Evolutionary conservation across 805 yeast species (phyloP).

Genomic region (Lachancea waltii): DNA sequence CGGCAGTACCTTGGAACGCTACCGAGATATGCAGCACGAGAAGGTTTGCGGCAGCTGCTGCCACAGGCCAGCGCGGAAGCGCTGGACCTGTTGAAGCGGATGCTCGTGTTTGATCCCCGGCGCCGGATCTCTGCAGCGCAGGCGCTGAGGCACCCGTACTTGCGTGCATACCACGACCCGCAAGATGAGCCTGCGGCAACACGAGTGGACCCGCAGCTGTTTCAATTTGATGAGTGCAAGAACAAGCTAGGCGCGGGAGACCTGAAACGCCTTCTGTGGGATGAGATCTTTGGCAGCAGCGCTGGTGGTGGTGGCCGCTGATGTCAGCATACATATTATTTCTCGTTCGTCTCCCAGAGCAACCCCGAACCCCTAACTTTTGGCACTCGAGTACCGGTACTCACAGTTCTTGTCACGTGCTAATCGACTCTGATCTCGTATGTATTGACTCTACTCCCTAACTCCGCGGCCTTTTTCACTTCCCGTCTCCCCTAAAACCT

Average conservation of each 20-base stretch:
- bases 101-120: constrained; percentile 77
- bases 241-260: constrained; percentile 72
- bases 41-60: constrained; percentile 26
- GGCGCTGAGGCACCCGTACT: constrained; percentile 82
- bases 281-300: constrained; percentile 47
- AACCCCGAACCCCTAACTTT: too few relatives aligned
- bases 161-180: constrained; percentile 87
- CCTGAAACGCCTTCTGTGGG: constrained; percentile 68
- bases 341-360: too few relatives aligned
- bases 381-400: too few relatives aligned
- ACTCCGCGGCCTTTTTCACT: too few relatives aligned
- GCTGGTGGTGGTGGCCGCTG: too few relatives aligned
- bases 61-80: constrained; percentile 58
- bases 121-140: constrained; percentile 77
- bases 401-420: too few relatives aligned
- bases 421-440: too few relatives aligned
- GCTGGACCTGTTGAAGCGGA: constrained; percentile 56
- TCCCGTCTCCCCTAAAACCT: too few relatives aligned
- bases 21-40: constrained; percentile 45
- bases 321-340: too few relatives aligned
- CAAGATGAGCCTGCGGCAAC: constrained; percentile 84
- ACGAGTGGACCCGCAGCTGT: constrained; percentile 79
- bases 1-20: constrained; percentile 78
- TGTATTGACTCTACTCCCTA: too few relatives aligned
- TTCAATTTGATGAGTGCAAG: constrained; percentile 80